These are phyloP conservation scores for Passiflora organensis DNA, from an alignment of 345 rosid species.

Conservation along the genomic window DNA sequence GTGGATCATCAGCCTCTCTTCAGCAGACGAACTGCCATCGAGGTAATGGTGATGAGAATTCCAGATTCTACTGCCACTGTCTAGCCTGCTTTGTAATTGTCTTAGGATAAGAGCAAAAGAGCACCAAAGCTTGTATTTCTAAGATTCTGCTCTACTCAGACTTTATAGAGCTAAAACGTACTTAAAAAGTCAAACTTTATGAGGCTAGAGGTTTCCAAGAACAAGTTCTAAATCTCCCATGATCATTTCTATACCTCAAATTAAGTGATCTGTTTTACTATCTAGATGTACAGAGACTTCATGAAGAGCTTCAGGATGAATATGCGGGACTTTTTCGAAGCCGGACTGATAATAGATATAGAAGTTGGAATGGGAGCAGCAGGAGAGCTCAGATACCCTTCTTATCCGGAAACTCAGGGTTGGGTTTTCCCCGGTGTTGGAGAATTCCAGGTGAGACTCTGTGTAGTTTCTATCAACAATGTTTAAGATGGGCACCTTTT, in stretches of 20 bases:
- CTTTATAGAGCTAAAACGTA: neutral
- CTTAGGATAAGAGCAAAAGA: neutral
- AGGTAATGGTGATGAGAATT: constrained; percentile 29
- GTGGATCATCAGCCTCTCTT: constrained; percentile 60
- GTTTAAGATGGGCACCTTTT: no score
- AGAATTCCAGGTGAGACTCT: constrained; percentile 60
- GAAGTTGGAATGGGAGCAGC: constrained; percentile 89
- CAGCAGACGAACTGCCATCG: constrained; percentile 55
- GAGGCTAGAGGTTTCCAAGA: no score
- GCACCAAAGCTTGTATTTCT: no score
- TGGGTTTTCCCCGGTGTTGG: constrained; percentile 85
- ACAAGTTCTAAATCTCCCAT: neutral
- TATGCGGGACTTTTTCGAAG: constrained; percentile 57
- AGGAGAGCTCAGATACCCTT: constrained; percentile 87
- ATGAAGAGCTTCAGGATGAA: constrained; percentile 73
- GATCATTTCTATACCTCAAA: neutral
- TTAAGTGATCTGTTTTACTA: constrained; percentile 3
- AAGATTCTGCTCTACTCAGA: no score
- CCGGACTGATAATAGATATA: constrained; percentile 59
- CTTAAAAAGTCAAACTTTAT: neutral
- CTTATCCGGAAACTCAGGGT: constrained; percentile 68
- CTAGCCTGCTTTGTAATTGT: no score
- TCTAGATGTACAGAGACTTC: constrained; percentile 67
- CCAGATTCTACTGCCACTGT: neutral
- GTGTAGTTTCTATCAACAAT: neutral